Evolutionary conservation across 768 basidiomycete species (phyloP).

Genomic region (Leccinum truebloodii): DNA sequence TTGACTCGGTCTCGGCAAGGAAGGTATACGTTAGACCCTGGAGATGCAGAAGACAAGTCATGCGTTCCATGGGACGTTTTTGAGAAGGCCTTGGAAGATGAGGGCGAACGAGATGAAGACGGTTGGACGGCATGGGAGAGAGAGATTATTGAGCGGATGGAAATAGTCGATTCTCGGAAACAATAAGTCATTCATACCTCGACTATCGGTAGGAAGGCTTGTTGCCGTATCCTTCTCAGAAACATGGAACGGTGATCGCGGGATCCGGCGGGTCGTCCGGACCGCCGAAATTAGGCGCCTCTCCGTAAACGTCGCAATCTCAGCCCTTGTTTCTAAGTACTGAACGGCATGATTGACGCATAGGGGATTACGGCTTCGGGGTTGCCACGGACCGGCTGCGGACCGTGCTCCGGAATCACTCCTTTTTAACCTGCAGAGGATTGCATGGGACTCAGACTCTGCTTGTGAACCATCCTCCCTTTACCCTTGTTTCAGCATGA

Average conservation of each 20-base stretch:
- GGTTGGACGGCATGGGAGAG: constrained; percentile 83
- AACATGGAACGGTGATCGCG: background rate
- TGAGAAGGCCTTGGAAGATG: constrained; percentile 52
- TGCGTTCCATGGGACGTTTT: constrained; percentile 81
- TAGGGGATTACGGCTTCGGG: background rate
- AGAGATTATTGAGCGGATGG: constrained; percentile 67
- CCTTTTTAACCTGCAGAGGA: constrained; percentile 9
- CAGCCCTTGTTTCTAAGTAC: background rate
- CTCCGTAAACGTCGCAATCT: background rate
- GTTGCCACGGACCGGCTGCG: constrained; percentile 14
- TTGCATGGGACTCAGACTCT: background rate
- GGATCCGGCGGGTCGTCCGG: background rate
- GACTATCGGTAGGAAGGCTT: background rate
- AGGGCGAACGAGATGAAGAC: constrained; percentile 60
- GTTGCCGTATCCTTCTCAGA: background rate
- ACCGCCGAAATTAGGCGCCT: background rate
- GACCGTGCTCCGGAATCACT: constrained; percentile 8
- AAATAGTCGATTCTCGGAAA: constrained; percentile 46
- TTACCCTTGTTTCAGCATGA: constrained; percentile 35
- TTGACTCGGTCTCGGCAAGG: constrained; percentile 90
- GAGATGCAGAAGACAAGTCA: constrained; percentile 51
- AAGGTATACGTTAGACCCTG: constrained; percentile 58
- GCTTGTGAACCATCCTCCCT: background rate
- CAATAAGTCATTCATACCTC: constrained; percentile 6
- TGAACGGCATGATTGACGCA: background rate